These are phyloP conservation scores for Liquidambar formosana DNA, from an alignment of 164 flowering plant genomes.

Conservation along the genomic window DNA sequence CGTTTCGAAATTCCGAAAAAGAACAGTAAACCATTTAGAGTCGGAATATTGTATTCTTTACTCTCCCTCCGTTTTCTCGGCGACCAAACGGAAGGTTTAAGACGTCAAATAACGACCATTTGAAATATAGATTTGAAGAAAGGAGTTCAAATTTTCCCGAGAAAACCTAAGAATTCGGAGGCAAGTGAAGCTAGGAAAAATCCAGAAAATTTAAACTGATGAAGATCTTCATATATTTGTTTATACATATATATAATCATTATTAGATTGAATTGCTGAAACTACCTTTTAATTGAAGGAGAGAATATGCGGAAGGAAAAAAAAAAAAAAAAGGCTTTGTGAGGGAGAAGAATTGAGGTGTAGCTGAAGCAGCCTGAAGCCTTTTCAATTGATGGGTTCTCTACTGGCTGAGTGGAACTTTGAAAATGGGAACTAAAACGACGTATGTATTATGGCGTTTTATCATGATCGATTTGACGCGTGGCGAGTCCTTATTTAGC, in stretches of 20 bases:
- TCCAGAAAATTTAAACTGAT: no score
- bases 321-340: no score
- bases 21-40: no score
- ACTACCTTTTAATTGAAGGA: not conserved
- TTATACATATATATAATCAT: no score
- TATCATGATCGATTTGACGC: not conserved
- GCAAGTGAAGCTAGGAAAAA: not conserved
- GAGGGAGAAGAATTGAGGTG: not conserved
- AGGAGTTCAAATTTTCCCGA: no score
- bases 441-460: not conserved
- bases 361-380: not conserved
- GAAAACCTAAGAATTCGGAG: not conserved
- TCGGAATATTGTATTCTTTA: no score
- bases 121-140: no score
- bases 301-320: slow-evolving; percentile 6
- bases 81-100: not conserved
- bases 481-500: not conserved
- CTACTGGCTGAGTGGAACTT: not conserved
- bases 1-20: not conserved
- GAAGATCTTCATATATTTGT: no score
- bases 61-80: no score
- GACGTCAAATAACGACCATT: not conserved
- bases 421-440: not conserved
- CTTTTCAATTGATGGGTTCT: not conserved
- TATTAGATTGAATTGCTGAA: not conserved